These are phyloP conservation scores for Phytophthora cactorum DNA, from an alignment of 352 stramenopile species.

Conservation along the genomic window DNA sequence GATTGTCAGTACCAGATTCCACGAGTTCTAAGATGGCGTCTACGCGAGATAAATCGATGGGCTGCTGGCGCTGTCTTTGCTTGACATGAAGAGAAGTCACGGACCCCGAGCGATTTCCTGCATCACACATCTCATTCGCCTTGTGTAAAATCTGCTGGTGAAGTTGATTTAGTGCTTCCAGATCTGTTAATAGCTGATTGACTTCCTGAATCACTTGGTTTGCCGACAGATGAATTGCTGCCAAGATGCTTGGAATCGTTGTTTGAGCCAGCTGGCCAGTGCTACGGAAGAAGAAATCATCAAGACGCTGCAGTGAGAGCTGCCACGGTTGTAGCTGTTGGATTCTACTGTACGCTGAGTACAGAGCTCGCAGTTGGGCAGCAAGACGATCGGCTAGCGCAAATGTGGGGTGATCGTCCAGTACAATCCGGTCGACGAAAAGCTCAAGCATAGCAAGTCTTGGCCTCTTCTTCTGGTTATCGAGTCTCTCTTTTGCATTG, in stretches of 20 bases:
- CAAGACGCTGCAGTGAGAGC: constrained; percentile 48
- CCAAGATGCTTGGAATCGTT: neutral
- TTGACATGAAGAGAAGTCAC: constrained; percentile 15
- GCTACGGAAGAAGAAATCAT: constrained; percentile 44
- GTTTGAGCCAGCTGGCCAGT: constrained; percentile 11
- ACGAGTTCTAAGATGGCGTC: constrained; percentile 54
- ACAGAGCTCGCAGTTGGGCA: constrained; percentile 64
- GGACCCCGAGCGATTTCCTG: constrained; percentile 14
- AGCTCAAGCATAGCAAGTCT: constrained; percentile 53
- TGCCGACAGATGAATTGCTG: constrained; percentile 19
- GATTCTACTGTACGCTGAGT: constrained; percentile 57
- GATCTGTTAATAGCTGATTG: constrained; percentile 43
- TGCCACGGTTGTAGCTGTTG: constrained; percentile 62
- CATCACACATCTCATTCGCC: constrained; percentile 57
- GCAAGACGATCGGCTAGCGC: constrained; percentile 66
- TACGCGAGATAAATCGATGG: constrained; percentile 43
- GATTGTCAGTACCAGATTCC: constrained; percentile 11
- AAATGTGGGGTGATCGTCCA: constrained; percentile 83
- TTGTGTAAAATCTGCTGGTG: constrained; percentile 64
- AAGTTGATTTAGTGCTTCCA: constrained; percentile 56
- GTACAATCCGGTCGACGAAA: constrained; percentile 57
- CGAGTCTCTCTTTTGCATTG: neutral
- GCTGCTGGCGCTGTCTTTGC: constrained; percentile 30
- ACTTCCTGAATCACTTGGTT: constrained; percentile 37
- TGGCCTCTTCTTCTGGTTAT: neutral